phyloP scores from a whole-genome alignment of 75 land plant species.

The Cupressus sempervirens region DNA sequence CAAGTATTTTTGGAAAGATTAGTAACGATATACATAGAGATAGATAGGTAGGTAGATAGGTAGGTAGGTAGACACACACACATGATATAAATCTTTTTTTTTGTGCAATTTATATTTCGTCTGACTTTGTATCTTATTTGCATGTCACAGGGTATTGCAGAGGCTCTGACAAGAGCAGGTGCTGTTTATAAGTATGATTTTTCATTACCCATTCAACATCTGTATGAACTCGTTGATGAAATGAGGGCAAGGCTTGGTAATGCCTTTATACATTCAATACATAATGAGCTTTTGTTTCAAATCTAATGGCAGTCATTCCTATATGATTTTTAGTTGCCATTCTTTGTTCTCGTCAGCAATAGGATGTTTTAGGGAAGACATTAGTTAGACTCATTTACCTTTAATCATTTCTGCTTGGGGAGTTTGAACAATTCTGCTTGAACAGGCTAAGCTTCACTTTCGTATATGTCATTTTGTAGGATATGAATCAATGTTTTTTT shows the following conservation, averaged over 20 bases:
- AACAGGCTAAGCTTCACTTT: background rate
- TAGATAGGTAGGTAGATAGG: too few species aligned
- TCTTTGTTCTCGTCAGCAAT: background rate
- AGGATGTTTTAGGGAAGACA: background rate
- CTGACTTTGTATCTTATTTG: background rate
- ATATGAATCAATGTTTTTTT: background rate
- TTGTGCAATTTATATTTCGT: background rate
- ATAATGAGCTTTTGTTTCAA: background rate
- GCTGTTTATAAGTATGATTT: constrained; percentile 97
- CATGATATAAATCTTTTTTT: background rate
- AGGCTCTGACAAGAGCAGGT: constrained; percentile 84
- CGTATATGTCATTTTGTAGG: background rate
- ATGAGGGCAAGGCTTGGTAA: constrained; percentile 76
- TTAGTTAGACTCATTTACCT: background rate
- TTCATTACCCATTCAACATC: constrained; percentile 71
- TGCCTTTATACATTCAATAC: background rate
- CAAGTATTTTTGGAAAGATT: background rate
- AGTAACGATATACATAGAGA: background rate
- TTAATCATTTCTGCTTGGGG: background rate
- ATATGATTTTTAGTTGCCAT: background rate
- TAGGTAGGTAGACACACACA: too few species aligned
- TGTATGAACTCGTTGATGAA: constrained; percentile 87
- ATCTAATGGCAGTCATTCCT: background rate
- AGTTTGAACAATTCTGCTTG: background rate
- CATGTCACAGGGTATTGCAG: constrained; percentile 73